A percentile compares a stretch with the other conserved stretches of the same genome.
Conservation (phyloP, 2,329 filamentous ascomycete species). For the Fusarium xyrophilum region DNA sequence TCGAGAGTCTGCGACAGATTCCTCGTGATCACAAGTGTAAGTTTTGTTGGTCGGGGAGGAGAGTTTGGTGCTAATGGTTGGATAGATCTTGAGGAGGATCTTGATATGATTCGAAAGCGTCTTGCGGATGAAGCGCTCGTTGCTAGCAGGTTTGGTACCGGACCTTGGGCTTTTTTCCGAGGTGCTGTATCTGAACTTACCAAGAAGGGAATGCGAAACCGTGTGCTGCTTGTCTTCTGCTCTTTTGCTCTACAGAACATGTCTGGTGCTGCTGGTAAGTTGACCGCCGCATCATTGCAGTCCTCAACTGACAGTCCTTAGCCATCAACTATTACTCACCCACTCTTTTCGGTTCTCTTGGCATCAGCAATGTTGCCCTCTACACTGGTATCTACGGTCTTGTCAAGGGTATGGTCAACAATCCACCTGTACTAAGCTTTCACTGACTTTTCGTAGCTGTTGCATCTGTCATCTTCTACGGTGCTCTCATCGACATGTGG, state of each 20-base stretch:
- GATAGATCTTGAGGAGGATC: slow-evolving; percentile 55
- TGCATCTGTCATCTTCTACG: slow-evolving; percentile 52
- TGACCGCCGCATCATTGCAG: no score
- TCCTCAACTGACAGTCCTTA: no score
- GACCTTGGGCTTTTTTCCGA: slow-evolving; percentile 45
- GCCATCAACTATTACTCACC: slow-evolving; percentile 54
- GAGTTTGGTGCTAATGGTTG: background rate
- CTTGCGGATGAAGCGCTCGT: slow-evolving; percentile 47
- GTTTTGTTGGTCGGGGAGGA: background rate
- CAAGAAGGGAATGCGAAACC: slow-evolving; percentile 52
- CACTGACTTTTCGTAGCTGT: slow-evolving; percentile 39
- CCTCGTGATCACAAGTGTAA: slow-evolving; percentile 48
- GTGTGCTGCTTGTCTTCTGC: slow-evolving; percentile 48
- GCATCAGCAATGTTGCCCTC: slow-evolving; percentile 53
- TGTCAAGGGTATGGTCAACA: slow-evolving; percentile 43
- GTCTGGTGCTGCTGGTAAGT: slow-evolving; percentile 49
- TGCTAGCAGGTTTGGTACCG: slow-evolving; percentile 44
- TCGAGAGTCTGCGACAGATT: slow-evolving; percentile 53
- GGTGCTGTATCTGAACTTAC: slow-evolving; percentile 47
- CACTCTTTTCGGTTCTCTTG: slow-evolving; percentile 52
- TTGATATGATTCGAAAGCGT: slow-evolving; percentile 53
- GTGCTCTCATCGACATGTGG: slow-evolving; percentile 50
- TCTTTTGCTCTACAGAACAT: slow-evolving; percentile 51
- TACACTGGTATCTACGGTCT: slow-evolving; percentile 61
- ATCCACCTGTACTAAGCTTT: fast-evolving